Conservation (phyloP, 306 rosid genomes). For the Citrullus amarus region DNA sequence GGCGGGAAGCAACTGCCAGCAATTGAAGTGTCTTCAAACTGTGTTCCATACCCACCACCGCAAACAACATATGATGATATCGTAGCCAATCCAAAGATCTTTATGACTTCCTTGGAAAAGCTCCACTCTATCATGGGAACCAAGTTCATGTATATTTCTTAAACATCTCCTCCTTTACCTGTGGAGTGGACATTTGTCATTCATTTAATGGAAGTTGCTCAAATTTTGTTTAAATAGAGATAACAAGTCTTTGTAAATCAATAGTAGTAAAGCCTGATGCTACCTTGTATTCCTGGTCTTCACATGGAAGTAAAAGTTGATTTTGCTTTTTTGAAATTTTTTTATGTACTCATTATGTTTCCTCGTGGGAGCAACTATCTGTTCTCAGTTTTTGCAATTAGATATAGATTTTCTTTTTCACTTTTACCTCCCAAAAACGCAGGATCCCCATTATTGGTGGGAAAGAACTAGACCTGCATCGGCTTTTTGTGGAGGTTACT, state of each 20-base stretch:
- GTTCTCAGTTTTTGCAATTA: neutral
- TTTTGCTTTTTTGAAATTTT: neutral
- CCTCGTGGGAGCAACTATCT: neutral
- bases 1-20: conserved; percentile 27
- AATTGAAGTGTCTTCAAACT: conserved; percentile 27
- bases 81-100: conserved; percentile 35
- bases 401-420: neutral
- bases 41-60: conserved; percentile 43
- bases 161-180: neutral
- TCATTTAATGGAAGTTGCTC: neutral
- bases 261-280: neutral
- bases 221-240: neutral
- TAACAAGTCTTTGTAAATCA: neutral
- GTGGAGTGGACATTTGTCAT: neutral
- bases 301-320: neutral
- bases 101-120: conserved; percentile 53
- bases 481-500: conserved; percentile 68
- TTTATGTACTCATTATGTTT: neutral
- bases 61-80: conserved; percentile 49
- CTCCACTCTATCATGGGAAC: conserved; percentile 65
- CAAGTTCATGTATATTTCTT: conserved; percentile 59
- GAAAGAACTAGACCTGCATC: conserved; percentile 65
- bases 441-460: conserved; percentile 88
- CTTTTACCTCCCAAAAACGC: conserved; percentile 1
- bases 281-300: neutral